Percentiles rank a stretch among this genome's conserved stretches.
Evolutionary conservation across 1,284 basidiomycete species (phyloP).

Genomic region (Sphaerobolus stellatus): DNA sequence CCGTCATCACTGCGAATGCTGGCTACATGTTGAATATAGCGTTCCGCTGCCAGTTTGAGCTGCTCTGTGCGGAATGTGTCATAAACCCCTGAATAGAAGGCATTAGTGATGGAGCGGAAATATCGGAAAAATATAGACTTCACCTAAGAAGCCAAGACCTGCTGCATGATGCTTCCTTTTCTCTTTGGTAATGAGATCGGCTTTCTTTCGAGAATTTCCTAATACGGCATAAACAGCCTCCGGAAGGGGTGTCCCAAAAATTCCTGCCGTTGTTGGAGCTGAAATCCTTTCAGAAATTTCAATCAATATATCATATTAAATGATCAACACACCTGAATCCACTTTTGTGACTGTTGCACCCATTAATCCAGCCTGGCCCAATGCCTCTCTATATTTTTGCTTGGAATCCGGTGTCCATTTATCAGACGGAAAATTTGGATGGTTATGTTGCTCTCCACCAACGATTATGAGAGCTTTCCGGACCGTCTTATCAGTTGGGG

Average conservation of each 20-base stretch:
- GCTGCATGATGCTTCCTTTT: not conserved
- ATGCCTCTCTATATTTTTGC: not conserved
- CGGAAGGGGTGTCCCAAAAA: no score
- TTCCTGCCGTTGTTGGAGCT: no score
- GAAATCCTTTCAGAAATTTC: not conserved
- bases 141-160: not conserved
- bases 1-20: not conserved
- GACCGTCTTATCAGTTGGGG: not conserved
- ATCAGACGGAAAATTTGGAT: not conserved
- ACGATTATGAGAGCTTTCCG: not conserved
- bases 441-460: not conserved
- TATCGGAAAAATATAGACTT: not conserved
- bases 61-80: not conserved
- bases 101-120: not conserved
- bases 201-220: no score
- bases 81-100: not conserved
- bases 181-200: no score
- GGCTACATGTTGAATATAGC: not conserved
- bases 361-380: not conserved
- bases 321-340: slow-evolving; percentile 1
- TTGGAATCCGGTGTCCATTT: not conserved
- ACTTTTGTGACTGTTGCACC: not conserved
- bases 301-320: not conserved
- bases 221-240: no score
- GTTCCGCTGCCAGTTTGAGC: not conserved